Evolutionary conservation across 2,329 filamentous ascomycete species (phyloP), one percentile per base, ranked within the genome.

Genomic region (Blastomyces emzantsi): DNA sequence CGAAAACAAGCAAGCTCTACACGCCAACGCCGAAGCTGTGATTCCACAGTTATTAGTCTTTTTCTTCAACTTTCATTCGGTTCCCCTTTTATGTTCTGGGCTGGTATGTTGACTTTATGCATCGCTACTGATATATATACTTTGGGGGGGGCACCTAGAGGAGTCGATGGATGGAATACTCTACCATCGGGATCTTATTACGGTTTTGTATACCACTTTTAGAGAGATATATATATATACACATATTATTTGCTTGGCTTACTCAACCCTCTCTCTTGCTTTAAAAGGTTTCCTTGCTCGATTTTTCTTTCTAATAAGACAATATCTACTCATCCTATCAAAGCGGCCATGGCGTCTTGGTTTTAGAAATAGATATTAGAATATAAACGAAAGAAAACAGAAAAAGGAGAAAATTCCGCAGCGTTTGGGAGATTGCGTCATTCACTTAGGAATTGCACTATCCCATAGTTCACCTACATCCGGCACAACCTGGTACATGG

Each of bases 1-100:
- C 77, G 70, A 83, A 85, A 71, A 84, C 83, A 65, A 78, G 82
- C 61, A 74, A 80, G 33, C 77, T 90, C 60, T 78, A 86, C 66
- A 62, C 57, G 13, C 63, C 66, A 45, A 19, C 62, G 25, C 59
- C 58, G 49, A 60, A 51, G 25, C 43, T 60, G 22, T 60, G 43
- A 60, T 47, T 22, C 19, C 4, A n/a, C 22, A n/a, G 4, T 49
- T 36, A 33, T 28, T 17, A 39, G 11, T 51, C 39, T 60, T 47
- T 49, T 49, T 9, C 15, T 49, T 15, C 8, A 19, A 25, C 19
- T 61, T 30, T 61, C 28, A 0, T 61, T 61, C 3, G 11, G n/a
- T 39, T 30, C 25, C 28, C 15, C 13, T 30, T 59, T 19, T 59
- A 39, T 47, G 58, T 36, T 47, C 5, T 28, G 5, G 49, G 49